Conservation (phyloP, 2,329 filamentous ascomycete species). For the Nigrospora sphaerica region DNA sequence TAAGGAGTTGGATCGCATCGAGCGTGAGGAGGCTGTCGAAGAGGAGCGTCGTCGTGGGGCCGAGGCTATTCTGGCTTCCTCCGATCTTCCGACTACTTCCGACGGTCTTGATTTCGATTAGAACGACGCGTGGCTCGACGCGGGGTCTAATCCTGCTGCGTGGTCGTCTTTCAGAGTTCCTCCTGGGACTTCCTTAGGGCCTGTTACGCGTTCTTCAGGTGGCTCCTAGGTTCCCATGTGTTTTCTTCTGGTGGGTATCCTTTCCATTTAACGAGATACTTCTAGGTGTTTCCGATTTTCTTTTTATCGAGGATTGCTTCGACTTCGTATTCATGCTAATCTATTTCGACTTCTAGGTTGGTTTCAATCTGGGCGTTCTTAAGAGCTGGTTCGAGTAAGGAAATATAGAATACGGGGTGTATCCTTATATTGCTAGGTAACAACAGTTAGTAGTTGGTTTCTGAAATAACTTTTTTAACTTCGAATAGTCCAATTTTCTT, state of each 20-base stretch:
- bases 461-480: background rate
- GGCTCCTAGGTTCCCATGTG: background rate
- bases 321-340: background rate
- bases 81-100: too few species aligned
- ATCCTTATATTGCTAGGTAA: slow-evolving; percentile 1
- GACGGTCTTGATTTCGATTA: too few species aligned
- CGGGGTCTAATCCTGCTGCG: too few species aligned
- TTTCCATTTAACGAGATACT: background rate
- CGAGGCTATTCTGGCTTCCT: too few species aligned
- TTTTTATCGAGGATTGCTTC: background rate
- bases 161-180: too few species aligned
- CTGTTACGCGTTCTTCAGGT: background rate
- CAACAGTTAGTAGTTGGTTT: background rate
- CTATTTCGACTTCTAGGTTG: background rate
- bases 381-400: background rate
- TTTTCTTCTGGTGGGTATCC: background rate
- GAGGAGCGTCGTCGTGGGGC: too few species aligned
- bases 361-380: background rate
- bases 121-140: too few species aligned
- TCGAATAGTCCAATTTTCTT: background rate
- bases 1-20: background rate
- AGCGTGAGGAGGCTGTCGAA: background rate
- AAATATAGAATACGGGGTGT: background rate
- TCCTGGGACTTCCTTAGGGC: too few species aligned
- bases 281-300: background rate